Conservation (phyloP, 2,329 filamentous ascomycete genomes). For the Thyridium curvatum region DNA sequence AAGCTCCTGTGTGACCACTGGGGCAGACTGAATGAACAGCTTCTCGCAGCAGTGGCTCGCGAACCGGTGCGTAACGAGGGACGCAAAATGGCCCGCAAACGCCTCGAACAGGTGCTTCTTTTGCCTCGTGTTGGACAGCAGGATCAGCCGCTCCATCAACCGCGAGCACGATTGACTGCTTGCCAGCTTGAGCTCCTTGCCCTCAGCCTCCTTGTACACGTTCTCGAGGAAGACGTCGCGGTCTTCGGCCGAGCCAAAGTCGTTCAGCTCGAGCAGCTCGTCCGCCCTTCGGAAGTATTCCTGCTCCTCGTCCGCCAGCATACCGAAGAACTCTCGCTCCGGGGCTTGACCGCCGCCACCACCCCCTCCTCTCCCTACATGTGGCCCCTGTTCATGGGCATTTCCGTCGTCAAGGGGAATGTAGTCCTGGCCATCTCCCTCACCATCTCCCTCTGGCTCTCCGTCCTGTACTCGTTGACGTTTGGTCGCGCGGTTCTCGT, state of each 20-base stretch:
- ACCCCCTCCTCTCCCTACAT: conserved; percentile 1
- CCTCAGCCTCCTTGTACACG: conserved; percentile 78
- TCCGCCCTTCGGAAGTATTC: conserved; percentile 92
- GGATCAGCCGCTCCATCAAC: conserved; percentile 84
- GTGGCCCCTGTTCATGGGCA: conserved; percentile 2
- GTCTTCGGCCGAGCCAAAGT: conserved; percentile 74
- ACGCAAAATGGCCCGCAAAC: conserved; percentile 80
- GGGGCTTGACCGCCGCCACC: conserved; percentile 7
- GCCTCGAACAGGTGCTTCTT: conserved; percentile 82
- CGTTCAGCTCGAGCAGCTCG: conserved; percentile 82
- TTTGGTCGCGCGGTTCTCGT: conserved; percentile 12
- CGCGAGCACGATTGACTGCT: conserved; percentile 94
- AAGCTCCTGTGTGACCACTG: conserved; percentile 70
- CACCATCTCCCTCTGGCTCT: neutral
- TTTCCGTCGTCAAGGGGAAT: conserved; percentile 16
- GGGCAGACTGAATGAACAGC: conserved; percentile 78
- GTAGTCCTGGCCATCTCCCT: conserved; percentile 7
- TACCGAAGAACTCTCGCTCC: conserved; percentile 81
- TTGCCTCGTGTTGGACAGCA: conserved; percentile 70
- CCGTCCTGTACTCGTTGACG: conserved; percentile 5
- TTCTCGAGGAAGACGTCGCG: conserved; percentile 67
- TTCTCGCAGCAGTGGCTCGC: conserved; percentile 94
- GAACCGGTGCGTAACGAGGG: conserved; percentile 90
- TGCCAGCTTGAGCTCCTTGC: conserved; percentile 93
- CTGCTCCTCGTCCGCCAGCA: conserved; percentile 88